phyloP scores from a whole-genome alignment of 139 green algal genomes.

The Closterium sp. region DNA sequence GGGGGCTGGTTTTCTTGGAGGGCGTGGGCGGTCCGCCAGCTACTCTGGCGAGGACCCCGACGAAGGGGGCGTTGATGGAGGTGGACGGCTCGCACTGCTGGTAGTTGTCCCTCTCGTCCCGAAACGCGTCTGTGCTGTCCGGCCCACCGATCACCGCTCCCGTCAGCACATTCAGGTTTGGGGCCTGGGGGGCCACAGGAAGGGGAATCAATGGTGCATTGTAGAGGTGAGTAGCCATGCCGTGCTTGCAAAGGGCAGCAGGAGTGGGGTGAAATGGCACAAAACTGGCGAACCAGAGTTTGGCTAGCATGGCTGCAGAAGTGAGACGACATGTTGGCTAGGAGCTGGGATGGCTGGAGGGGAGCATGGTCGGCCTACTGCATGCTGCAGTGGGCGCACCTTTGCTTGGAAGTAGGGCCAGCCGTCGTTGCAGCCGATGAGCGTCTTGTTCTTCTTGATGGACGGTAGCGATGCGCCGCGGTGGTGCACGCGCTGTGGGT shows the following conservation, averaged over 20 bases:
- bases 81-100: conserved; percentile 27
- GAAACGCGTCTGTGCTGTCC: conserved; percentile 12
- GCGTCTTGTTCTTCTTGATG: not conserved
- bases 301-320: no score
- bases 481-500: conserved; percentile 37
- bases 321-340: no score
- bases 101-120: conserved; percentile 32
- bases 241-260: no score
- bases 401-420: not conserved
- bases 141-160: conserved; percentile 41
- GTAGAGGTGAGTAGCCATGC: no score
- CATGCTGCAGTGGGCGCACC: not conserved
- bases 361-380: no score
- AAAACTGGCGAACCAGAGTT: no score
- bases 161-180: conserved; percentile 29
- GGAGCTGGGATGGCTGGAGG: no score
- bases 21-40: not conserved
- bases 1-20: not conserved
- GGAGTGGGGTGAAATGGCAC: no score
- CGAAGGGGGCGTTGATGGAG: conserved; percentile 44
- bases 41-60: conserved; percentile 12
- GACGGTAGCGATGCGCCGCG: conserved; percentile 22
- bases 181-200: not conserved
- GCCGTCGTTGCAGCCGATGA: not conserved
- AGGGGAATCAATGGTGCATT: no score